Base-by-base conservation (phyloP, 148 eudicot species). In the Chenopodium suecicum region DNA sequence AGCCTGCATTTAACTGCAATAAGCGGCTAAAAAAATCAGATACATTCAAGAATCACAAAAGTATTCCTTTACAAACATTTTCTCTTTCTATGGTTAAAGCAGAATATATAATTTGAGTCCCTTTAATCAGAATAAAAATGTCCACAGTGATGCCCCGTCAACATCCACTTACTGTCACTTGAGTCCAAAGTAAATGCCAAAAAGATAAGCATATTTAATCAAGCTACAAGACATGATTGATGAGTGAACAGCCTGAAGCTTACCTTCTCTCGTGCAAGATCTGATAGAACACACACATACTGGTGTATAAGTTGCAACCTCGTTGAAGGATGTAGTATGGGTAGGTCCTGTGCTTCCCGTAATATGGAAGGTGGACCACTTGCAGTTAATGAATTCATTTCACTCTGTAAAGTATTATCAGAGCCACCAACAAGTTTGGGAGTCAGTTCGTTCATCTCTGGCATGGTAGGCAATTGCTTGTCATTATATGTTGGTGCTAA, bases 251-350 rank as follows among this genome's bases (percentile, higher is more conserved):
- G 47, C 47, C 70, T 37, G 9, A 73, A 78, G 78, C 87, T 84
- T 64, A 87, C 91, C 84, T 86, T 89, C 60, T 79, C 89, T 78
- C 34, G 84, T 32, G 89, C 88, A 72, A 89, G 83, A 74, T 71
- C 83, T 72, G 89, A 85, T 63, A 89, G 84, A 64, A 81, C 63
- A 41, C 34, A 74, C 62, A 83, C 79, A 70, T 87, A 87, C 73
- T 87, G 89, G 67, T 78, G 79, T 76, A 89, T 78, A 78, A 84
- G 73, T 67, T 82, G 86, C 82, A 89, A 84, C 79, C 91, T 87
- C n/a, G 73, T 80, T 78, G 88, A 87, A 78, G 89, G 88, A 84
- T 86, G 86, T 74, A 80, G 48, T 71, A 68, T 54, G 63, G 84
- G 82, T 48, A 75, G 54, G 56, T 79, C 83, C 64, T 80, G 88